Base-by-base conservation (phyloP, 1,284 basidiomycete genomes). In the Dichomitus squalens region DNA sequence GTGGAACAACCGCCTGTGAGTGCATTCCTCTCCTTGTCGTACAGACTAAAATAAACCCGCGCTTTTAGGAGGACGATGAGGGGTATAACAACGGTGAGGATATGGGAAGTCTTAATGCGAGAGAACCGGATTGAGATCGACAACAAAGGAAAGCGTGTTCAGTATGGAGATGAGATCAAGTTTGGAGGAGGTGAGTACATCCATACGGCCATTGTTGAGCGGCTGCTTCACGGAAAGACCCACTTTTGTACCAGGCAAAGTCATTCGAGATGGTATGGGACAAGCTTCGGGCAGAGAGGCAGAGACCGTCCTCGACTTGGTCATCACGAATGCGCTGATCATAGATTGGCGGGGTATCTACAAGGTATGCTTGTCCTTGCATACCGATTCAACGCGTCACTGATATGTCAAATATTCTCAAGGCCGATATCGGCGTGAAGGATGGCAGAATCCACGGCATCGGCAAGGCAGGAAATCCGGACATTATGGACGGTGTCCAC, bases 121-220 rank as follows among this genome's bases (percentile, higher is more conserved):
- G n/a, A n/a, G n/a, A n/a, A n/a, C n/a, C n/a, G n/a, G n/a, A n/a
- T n/a, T n/a, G n/a, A n/a, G n/a, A n/a, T n/a, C n/a, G n/a, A n/a
- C n/a, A n/a, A n/a, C n/a, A n/a, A n/a, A n/a, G n/a, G n/a, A n/a
- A n/a, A n/a, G n/a, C n/a, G n/a, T n/a, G n/a, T n/a, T n/a, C n/a
- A n/a, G n/a, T 95, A 95, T 68, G 93, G 96, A 8, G 96, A 99
- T 65, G 97, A 99, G 76, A 89, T 92, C 77, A 99, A 98, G 74
- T 99, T 99, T 68, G 96, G 96, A 11, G 96, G 96, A 68, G 96
- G 93, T 87, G 64, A 65, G 75, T 61, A 31, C 2, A 27, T 34
- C 4, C 44, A n/a, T 12, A 4, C 9, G 18, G 2, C 0, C 38
- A 27, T 36, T 25, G 35, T 53, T 1, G 21, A 16, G 29, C 18